These are phyloP conservation scores for Triglochin maritima DNA, from an alignment of 106 monocot genomes.

Conservation along the genomic window DNA sequence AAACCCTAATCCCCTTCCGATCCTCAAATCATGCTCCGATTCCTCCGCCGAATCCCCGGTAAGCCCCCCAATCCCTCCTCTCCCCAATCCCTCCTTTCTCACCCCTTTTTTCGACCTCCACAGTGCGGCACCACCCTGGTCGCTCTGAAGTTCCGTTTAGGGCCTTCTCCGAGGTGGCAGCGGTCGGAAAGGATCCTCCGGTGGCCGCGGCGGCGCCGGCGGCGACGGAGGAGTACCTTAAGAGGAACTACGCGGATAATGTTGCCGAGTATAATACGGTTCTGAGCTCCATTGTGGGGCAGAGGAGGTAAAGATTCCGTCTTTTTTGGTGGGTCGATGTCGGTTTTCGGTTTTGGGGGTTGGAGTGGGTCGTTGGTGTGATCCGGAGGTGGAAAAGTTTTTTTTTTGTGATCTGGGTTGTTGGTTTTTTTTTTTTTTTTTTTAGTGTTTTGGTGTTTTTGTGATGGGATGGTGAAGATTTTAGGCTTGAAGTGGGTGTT, in stretches of 20 bases:
- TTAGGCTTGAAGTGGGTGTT: too few relatives aligned
- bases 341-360: background rate
- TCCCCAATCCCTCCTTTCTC: background rate
- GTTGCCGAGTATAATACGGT: constrained; percentile 94
- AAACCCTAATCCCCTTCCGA: too few relatives aligned
- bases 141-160: background rate
- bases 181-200: background rate
- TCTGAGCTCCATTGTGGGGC: constrained; percentile 56
- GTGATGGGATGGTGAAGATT: too few relatives aligned
- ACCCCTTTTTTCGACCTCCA: background rate
- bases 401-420: too few relatives aligned
- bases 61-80: background rate
- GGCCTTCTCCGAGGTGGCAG: constrained; percentile 3
- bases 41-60: background rate
- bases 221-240: constrained; percentile 36
- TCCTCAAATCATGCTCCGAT: background rate
- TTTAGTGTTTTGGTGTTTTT: too few relatives aligned
- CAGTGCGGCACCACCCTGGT: constrained; percentile 1
- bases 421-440: too few relatives aligned
- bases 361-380: background rate
- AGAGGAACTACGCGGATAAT: constrained; percentile 73
- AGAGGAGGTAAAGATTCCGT: constrained; percentile 40
- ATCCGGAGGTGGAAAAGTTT: too few relatives aligned
- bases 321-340: background rate
- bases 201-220: background rate